Evolutionary conservation across 352 stramenopile genomes (phyloP), one percentile per base, ranked within the genome.

Genomic region (Phytopythium aichiense): DNA sequence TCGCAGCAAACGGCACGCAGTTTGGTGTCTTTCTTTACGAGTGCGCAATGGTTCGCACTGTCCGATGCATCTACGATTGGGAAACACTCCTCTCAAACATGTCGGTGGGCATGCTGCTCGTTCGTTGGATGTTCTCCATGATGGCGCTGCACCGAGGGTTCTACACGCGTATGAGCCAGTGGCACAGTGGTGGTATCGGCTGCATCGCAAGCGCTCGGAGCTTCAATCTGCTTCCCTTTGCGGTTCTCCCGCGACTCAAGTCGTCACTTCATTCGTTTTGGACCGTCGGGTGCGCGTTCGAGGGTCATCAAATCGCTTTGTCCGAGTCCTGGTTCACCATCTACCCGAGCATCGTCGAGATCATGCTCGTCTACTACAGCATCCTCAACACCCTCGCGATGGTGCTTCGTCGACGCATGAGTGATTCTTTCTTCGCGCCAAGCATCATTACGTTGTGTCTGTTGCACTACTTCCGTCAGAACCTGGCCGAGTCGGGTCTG

Each of bases 71-170:
- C 9, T 81, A 86, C 58, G 59, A 72, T 9, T 52, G 78, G 28
- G 62, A 73, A 7, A 69, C 58, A 15, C 67, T 79, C 16, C 64
- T 83, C 42, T 76, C 74, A 3, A 81, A 83, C 38, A 0, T 66
- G 0, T 76, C 74, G 15, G 25, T 80, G 6, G 64, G 46, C 0
- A 12, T 69, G 22, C 31, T 84, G 42, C 61, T 83, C 0, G 20
- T 71, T 2, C 71, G 67, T 0, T 86, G 76, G 76, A 65, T 75
- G 22, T 40, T 67, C 16, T 53, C 43, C 1, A 62, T 65, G 22
- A 1, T 71, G 0, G 58, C 61, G 23, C 43, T 74, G 11, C 22
- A 64, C 42, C 46, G 31, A 9, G 48, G 50, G 4, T 64, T 43
- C 13, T 8, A 35, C 30, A 12, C 11, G 4, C 11, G 18, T 8